Evolutionary conservation across 306 rosid genomes (phyloP).

Genomic region (Begonia peltatifolia): DNA sequence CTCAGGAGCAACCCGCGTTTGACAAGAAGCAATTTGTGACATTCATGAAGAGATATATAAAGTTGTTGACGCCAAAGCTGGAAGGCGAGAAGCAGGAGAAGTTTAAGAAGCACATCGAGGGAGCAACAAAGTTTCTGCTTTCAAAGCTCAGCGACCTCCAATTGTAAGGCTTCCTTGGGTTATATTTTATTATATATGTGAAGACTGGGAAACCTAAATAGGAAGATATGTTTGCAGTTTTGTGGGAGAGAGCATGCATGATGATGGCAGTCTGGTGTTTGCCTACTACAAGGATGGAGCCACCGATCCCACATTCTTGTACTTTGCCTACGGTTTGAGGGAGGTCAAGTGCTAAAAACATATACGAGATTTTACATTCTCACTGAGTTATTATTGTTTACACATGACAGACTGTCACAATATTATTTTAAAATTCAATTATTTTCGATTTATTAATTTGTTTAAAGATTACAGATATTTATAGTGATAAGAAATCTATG

Average conservation of each 20-base stretch:
- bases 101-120: conserved; percentile 61
- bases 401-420: too few species aligned
- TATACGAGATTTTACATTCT: too few species aligned
- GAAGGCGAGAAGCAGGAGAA: conserved; percentile 33
- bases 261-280: conserved; percentile 56
- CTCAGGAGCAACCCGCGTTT: conserved; percentile 73
- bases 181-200: too few species aligned
- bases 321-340: conserved; percentile 64
- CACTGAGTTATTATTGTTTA: too few species aligned
- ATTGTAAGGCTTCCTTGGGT: too few species aligned
- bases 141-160: conserved; percentile 59
- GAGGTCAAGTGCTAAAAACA: conserved; percentile 77
- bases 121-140: conserved; percentile 54
- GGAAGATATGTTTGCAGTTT: conserved; percentile 74
- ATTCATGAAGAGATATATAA: conserved; percentile 54
- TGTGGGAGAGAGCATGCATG: conserved; percentile 92
- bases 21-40: conserved; percentile 61
- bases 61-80: conserved; percentile 43
- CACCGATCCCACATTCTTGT: conserved; percentile 75
- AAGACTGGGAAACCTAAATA: too few species aligned
- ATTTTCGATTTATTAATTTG: too few species aligned
- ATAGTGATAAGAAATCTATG: too few species aligned
- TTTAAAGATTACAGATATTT: too few species aligned
- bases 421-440: too few species aligned
- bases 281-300: conserved; percentile 95